These are phyloP conservation scores for Euphrasia confusa DNA, from an alignment of 257 asterid genomes.

Conservation along the genomic window DNA sequence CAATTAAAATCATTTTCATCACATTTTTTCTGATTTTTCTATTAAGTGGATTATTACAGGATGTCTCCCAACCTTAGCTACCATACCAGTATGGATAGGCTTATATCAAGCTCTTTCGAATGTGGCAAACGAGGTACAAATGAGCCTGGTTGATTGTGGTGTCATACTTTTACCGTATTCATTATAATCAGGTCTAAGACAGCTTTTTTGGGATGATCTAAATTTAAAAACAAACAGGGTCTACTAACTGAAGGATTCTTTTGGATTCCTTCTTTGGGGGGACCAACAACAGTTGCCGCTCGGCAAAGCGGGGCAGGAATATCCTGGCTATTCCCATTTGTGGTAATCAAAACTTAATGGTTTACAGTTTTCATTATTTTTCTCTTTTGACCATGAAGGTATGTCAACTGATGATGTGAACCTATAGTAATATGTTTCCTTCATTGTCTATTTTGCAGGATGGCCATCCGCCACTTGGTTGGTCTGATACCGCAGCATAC, in stretches of 20 bases:
- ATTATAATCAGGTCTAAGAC: conserved; percentile 8
- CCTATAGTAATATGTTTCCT: not conserved
- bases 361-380: conserved; percentile 12
- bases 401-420: conserved; percentile 16
- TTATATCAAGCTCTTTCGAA: conserved; percentile 97
- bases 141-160: conserved; percentile 24
- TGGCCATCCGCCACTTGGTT: conserved; percentile 99
- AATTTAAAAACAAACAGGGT: conserved; percentile 50
- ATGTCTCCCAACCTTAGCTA: conserved; percentile 97
- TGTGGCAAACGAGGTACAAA: conserved; percentile 91
- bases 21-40: conserved; percentile 13
- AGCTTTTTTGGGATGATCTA: conserved; percentile 5
- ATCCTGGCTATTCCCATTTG: conserved; percentile 95
- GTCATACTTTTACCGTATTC: conserved; percentile 17
- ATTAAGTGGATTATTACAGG: conserved; percentile 45
- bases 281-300: conserved; percentile 98
- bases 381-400: conserved; percentile 6
- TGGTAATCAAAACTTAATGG: conserved; percentile 47
- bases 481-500: conserved; percentile 94
- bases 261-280: conserved; percentile 99
- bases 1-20: conserved; percentile 8
- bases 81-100: conserved; percentile 98
- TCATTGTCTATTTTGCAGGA: conserved; percentile 50
- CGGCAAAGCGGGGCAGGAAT: conserved; percentile 96
- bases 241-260: conserved; percentile 97